phyloP scores from a whole-genome alignment of 257 asterid genomes.

The Perilla frutescens region DNA sequence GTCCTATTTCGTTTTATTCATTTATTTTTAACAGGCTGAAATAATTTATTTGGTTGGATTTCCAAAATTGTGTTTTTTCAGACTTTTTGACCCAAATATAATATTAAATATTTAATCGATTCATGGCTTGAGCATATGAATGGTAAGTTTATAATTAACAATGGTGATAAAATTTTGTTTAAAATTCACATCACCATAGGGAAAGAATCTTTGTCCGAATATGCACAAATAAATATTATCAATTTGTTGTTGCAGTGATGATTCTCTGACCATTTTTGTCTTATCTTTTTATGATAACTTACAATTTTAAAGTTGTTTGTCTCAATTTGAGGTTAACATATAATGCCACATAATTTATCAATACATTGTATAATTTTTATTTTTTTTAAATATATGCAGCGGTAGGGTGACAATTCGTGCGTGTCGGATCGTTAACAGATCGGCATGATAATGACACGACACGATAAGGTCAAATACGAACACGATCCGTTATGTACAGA shows the following conservation, averaged over 20 bases:
- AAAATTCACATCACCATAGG: slow-evolving; percentile 10
- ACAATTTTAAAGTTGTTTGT: neutral
- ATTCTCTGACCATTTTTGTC: slow-evolving; percentile 36
- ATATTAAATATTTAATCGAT: neutral
- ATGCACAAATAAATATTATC: slow-evolving; percentile 24
- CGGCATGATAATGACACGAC: too few relatives aligned
- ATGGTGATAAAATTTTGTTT: neutral
- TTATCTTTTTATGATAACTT: neutral
- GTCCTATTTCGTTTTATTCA: slow-evolving; percentile 4
- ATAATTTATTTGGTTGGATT: neutral
- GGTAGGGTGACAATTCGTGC: too few relatives aligned
- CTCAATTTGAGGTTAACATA: neutral
- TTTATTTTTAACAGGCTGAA: neutral
- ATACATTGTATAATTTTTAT: too few relatives aligned
- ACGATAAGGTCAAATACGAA: too few relatives aligned
- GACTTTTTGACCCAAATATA: slow-evolving; percentile 34
- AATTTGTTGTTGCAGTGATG: slow-evolving; percentile 30
- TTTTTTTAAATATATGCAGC: too few relatives aligned
- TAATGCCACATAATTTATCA: too few relatives aligned
- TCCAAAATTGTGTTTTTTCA: slow-evolving; percentile 16
- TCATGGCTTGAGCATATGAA: neutral
- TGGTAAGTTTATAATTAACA: neutral
- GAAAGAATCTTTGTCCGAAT: slow-evolving; percentile 49
- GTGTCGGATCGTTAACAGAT: too few relatives aligned
- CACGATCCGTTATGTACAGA: too few relatives aligned